Base-by-base conservation (phyloP, 1,284 basidiomycete genomes). In the Phellinidium pouzarii region DNA sequence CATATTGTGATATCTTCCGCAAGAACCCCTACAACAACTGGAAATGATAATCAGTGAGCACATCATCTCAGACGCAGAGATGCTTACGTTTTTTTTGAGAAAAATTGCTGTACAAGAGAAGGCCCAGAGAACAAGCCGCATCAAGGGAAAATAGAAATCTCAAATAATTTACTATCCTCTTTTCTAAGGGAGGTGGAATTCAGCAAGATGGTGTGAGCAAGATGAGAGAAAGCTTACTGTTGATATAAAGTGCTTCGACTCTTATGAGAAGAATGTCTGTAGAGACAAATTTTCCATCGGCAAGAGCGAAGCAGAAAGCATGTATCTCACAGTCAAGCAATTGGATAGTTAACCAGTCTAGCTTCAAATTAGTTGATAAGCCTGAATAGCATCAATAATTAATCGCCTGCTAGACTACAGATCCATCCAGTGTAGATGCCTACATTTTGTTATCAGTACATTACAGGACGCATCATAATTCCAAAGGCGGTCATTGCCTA, bases 181-280 rank as follows among this genome's bases (percentile, higher is more conserved):
- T 42, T 9, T 50, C 49, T 50, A 19, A 31, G 6, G 7, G 9
- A 46, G 31, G 22, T 17, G 4, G n/a, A 8, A n/a, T n/a, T 26
- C 25, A 26, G 25, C 26, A 27, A 29, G 25, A 7, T 5, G n/a
- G 31, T 23, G 25, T 27, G 7, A 14, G n/a, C 8, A 46, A 14
- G 3, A 29, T 29, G 44, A 29, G 3, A 27, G 44, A 27, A 7
- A 29, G 27, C 49, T 31, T 29, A 31, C 49, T 20, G 19, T 29
- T 11, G 20, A n/a, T 20, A 20, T 31, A 50, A 8, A 50, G 31
- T 17, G 49, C 49, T 7, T 43, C 4, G 25, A 50, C 49, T 7
- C 49, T 20, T 3, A 50, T 43, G 11, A 29, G 17, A 29, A 50
- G 40, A 22, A 50, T 43, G 41, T 50, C 49, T 50, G 38, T 4